Percentiles rank a stretch among this genome's conserved stretches.
Evolutionary conservation across 2,329 filamentous ascomycete genomes (phyloP).

Genomic region (Stromatinia cepivora): DNA sequence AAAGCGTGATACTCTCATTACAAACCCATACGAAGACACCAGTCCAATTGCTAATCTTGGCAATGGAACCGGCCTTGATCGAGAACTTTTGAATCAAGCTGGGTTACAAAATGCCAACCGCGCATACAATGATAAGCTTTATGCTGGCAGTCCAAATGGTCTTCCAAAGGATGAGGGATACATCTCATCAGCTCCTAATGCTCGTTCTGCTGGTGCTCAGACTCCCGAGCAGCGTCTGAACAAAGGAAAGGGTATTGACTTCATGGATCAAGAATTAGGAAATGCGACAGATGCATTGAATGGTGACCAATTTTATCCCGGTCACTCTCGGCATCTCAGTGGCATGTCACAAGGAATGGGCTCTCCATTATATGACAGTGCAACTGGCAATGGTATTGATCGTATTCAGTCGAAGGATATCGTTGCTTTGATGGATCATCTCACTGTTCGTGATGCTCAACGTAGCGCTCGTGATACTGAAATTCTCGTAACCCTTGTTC

Average conservation of each 20-base stretch:
- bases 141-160: conserved; percentile 54
- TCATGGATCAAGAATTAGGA: conserved; percentile 54
- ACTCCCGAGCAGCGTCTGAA: conserved; percentile 48
- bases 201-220: conserved; percentile 50
- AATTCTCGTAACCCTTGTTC: conserved; percentile 89
- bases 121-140: conserved; percentile 44
- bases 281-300: conserved; percentile 50
- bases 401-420: conserved; percentile 95
- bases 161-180: conserved; percentile 84
- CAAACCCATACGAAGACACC: conserved; percentile 65
- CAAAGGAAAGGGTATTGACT: conserved; percentile 47
- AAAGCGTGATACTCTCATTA: conserved; percentile 65
- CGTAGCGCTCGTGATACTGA: conserved; percentile 95
- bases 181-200: conserved; percentile 69
- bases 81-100: conserved; percentile 48
- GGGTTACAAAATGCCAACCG: conserved; percentile 43
- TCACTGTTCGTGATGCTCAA: conserved; percentile 95
- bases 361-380: conserved; percentile 86
- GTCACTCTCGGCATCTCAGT: conserved; percentile 69
- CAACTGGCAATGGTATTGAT: conserved; percentile 84
- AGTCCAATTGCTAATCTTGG: conserved; percentile 56
- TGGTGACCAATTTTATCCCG: conserved; percentile 65
- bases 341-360: conserved; percentile 90
- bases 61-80: conserved; percentile 39
- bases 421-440: conserved; percentile 95